Base-by-base conservation (phyloP, 1,284 basidiomycete genomes). In the Phellinidium pouzarii region DNA sequence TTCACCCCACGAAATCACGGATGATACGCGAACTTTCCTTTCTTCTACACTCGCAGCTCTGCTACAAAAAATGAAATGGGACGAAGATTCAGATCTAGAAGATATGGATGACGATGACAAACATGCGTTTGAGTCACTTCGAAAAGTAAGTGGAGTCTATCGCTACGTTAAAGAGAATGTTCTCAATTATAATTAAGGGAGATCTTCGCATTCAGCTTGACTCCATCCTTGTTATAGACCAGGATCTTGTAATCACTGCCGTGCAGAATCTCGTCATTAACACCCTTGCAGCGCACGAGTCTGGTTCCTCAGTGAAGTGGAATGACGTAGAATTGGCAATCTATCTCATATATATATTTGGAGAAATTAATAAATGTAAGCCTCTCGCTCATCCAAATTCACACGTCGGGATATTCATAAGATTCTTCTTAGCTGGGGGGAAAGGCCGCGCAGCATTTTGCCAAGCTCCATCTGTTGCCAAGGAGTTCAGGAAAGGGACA, bases 11-110 rank as follows among this genome's bases (percentile, higher is more conserved):
- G 48, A 57, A 14, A 53, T 57, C 17, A 49, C 52, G 6, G 43
- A 57, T 23, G 42, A 53, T 14, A 50, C 37, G 4, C 46, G 55
- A 12, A 34, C 44, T n/a, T 57, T 57, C 36, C n/a, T 57, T 23
- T 37, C 47, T 34, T 57, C 55, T 20, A 43, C 99, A 72, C 76
- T 99, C 14, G 73, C 75, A 3, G 86, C 85, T 3, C 73, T 98
- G 4, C 75, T 99, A 12, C 76, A 86, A 52, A 98, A 98, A 71
- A 79, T 91, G 66, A 95, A 93, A 64, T 99, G 97, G 97, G 87
- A 91, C 49, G 78, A 82, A 58, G 83, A 86, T 0, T 80, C 79
- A 3, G 87, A 94, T 62, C 84, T 86, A 5, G 81, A 85, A 34
- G 91, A 94, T 59, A 77, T 84, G 43, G 93, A 95, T 50, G 92